phyloP scores from a whole-genome alignment of 192 early-diverging fungal genomes.

The Gryganskiella cystojenkinii region DNA sequence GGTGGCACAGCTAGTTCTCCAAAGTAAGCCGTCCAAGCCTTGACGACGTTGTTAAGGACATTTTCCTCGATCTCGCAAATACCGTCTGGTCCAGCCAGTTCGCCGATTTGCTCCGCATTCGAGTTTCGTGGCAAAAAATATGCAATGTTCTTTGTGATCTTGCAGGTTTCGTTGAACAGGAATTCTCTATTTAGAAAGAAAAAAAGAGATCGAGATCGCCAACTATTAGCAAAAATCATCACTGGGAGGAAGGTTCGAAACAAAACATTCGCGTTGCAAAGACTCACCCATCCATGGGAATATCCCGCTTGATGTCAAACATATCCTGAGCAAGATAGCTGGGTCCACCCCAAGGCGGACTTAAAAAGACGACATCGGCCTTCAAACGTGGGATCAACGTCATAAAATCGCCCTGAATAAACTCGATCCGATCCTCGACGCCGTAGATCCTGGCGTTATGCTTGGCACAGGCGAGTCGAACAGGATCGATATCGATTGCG shows the following conservation, averaged over 20 bases:
- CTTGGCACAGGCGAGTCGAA: slow-evolving; percentile 80
- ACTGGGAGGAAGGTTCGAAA: neutral
- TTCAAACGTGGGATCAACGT: slow-evolving; percentile 74
- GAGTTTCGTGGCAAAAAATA: slow-evolving; percentile 90
- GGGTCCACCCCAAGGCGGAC: slow-evolving; percentile 97
- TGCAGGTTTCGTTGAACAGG: slow-evolving; percentile 69
- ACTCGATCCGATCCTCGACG: slow-evolving; percentile 91
- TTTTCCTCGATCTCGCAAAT: slow-evolving; percentile 88
- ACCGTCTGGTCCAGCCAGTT: slow-evolving; percentile 61
- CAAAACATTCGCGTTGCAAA: neutral
- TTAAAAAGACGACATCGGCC: slow-evolving; percentile 93
- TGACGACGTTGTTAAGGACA: slow-evolving; percentile 71
- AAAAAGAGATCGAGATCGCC: neutral
- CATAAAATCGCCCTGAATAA: slow-evolving; percentile 91
- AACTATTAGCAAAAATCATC: slow-evolving; percentile 4
- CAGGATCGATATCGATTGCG: slow-evolving; percentile 90
- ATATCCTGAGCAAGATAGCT: slow-evolving; percentile 68
- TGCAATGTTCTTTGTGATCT: slow-evolving; percentile 80
- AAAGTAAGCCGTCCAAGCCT: slow-evolving; percentile 83
- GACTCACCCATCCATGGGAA: slow-evolving; percentile 79
- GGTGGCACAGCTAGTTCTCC: slow-evolving; percentile 67
- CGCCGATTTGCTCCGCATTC: slow-evolving; percentile 72
- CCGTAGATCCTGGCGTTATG: slow-evolving; percentile 93
- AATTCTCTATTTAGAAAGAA: slow-evolving; percentile 58
- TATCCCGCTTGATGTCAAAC: slow-evolving; percentile 79